Conservation (phyloP, 2,329 filamentous ascomycete species). For the Colletotrichum phormii region DNA sequence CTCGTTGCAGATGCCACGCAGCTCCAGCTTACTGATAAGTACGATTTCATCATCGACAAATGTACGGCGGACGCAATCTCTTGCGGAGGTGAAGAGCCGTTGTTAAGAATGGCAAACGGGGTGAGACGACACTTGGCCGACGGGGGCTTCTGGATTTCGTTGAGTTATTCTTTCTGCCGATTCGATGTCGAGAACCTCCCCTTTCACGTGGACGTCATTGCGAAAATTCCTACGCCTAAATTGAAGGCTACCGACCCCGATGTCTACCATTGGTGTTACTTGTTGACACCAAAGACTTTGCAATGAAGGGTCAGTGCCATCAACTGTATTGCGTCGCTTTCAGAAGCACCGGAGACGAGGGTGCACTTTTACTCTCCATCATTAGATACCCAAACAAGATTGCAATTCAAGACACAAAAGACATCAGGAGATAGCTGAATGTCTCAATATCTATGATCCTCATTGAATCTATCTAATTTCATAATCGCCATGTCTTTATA, state of each 20-base stretch:
- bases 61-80: slow-evolving; percentile 61
- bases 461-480: background rate
- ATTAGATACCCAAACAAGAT: background rate
- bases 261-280: slow-evolving; percentile 58
- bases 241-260: slow-evolving; percentile 56
- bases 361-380: background rate
- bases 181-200: slow-evolving; percentile 53
- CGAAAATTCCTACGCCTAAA: slow-evolving; percentile 56
- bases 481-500: background rate
- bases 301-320: background rate
- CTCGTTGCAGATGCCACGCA: slow-evolving; percentile 58
- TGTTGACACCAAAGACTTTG: slow-evolving; percentile 47
- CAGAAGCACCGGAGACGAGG: background rate
- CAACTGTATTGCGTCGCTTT: background rate
- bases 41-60: slow-evolving; percentile 61
- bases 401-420: background rate
- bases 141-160: slow-evolving; percentile 57
- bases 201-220: slow-evolving; percentile 55
- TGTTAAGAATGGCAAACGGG: slow-evolving; percentile 52
- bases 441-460: background rate
- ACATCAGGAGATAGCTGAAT: background rate
- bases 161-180: slow-evolving; percentile 58
- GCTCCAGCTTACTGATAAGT: slow-evolving; percentile 44
- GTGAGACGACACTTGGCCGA: slow-evolving; percentile 50
- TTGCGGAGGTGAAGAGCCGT: slow-evolving; percentile 53